Evolutionary conservation across 768 basidiomycete species (phyloP).

Genomic region (Pleurotus tuoliensis): DNA sequence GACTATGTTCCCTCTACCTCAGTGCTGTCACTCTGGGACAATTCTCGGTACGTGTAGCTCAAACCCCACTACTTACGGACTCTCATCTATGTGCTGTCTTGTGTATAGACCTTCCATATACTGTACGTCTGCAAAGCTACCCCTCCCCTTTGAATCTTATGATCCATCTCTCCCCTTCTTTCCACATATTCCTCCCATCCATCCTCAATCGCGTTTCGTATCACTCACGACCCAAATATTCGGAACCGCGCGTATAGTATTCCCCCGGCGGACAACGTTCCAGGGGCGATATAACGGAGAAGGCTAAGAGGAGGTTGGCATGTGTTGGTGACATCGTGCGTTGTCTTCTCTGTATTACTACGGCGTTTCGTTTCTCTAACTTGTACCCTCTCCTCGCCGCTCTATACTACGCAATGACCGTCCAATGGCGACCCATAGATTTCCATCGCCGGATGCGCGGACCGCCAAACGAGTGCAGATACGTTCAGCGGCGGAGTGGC

Average conservation of each 20-base stretch:
- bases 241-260: constrained; percentile 33
- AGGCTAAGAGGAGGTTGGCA: constrained; percentile 36
- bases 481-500: constrained; percentile 60
- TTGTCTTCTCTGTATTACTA: neutral
- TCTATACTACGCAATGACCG: neutral
- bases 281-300: constrained; percentile 34
- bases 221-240: too few relatives aligned
- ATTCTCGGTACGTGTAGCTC: constrained; percentile 33
- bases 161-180: constrained; percentile 11
- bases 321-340: constrained; percentile 69
- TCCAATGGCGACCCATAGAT: constrained; percentile 36
- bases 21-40: constrained; percentile 58
- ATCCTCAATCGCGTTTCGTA: neutral
- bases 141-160: constrained; percentile 42
- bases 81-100: constrained; percentile 44
- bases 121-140: constrained; percentile 17
- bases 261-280: constrained; percentile 53
- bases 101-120: constrained; percentile 13
- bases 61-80: neutral
- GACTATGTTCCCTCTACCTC: neutral
- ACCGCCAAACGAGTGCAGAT: constrained; percentile 71
- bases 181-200: neutral
- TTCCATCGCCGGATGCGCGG: constrained; percentile 69
- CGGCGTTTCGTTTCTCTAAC: too few relatives aligned
- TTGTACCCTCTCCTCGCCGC: too few relatives aligned